Base-by-base conservation (phyloP, 805 yeast species). In the Yueomyces sinensis region DNA sequence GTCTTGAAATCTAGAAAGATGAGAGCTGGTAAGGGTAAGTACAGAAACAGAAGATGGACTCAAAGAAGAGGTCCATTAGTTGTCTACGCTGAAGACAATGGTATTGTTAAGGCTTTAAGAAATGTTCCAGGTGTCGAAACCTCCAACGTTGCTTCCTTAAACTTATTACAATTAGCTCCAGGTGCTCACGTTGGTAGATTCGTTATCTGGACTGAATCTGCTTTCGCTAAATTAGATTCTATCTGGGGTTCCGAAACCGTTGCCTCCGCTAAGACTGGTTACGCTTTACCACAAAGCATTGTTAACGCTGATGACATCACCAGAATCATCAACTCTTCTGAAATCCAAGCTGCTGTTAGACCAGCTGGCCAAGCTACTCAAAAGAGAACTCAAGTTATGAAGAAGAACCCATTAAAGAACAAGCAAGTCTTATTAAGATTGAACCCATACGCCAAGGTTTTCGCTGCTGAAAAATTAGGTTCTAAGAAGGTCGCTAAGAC, bases 131-230 rank as follows among this genome's bases (percentile, higher is more conserved):
- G 98, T 82, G 97, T 91, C 54, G 98, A 91, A 76, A 78, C 95
- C 61, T 77, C 89, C 59, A 72, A 78, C 66, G 98, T 91, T 58
- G 72, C 80, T 59, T 73, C 87, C 63, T 76, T 91, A 61, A 91
- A 91, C 73, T 75, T 91, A 59, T 80, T 91, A 66, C 97, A 89
- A 76, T 82, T 91, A 62, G 98, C 98, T 59, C 98, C 98, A 69
- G 98, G 98, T 81, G 94, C 97, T 64, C 98, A 91, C 77, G 74
- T 91, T 61, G 98, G 98, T 75, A 87, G 98, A 79, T 91, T 91
- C 62, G 81, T 91, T 62, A 84, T 91, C 84, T 91, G 98, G 98
- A 87, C 98, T 63, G 95, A 87, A 75, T 72, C 84, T 65, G 99
- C 99, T 65, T 86, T 91, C 68, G 81, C 87, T 65, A 76, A 87